Evolutionary conservation across 1,284 basidiomycete genomes (phyloP), one percentile per base, ranked within the genome.

Genomic region (Cryptococcus sp.): DNA sequence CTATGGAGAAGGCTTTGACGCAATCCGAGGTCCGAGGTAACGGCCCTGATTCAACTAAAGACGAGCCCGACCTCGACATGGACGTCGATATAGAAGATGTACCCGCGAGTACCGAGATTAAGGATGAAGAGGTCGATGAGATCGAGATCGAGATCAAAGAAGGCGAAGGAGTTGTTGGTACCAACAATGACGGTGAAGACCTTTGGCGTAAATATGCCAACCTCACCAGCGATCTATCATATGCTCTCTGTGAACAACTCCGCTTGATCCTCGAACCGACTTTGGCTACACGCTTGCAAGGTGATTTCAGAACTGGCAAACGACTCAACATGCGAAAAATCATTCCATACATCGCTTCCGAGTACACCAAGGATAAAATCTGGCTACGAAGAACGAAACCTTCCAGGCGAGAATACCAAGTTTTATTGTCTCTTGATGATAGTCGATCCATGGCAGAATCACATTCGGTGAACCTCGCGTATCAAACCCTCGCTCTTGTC

Each of bases 291-390:
- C 84, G 96, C 23, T 81, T 99, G 40, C 88, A 89, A 74, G 96
- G 96, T 42, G 96, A 99, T 78, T 99, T 96, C 76, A 88, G 94
- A 43, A 97, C 91, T 0, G 96, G 96, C 48, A 99, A 98, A 77
- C 83, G 96, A 22, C 83, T 99, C 44, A 98, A 98, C 76, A 98
- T 99, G 94, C 91, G 94, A 73, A 96, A 96, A 79, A 93, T 99
- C 72, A 92, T 99, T 52, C 86, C 91, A 2, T 99, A 97, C 79
- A 94, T 99, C 62, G 96, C 96, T 9, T 91, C 88, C 73, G 96
- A 99, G 77, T 99, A 92, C 78, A 97, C 93, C 52, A 98, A 98
- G 75, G 96, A 99, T 81, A 96, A 96, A 78, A 98, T 98, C 64
- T 99, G 96, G 96, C 80, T 98, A 31, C 85, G 96, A 24, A 83